A percentile compares a stretch with the other conserved stretches of the same genome.
Evolutionary conservation across 1,284 basidiomycete genomes (phyloP).

Genomic region (Ganoderma meredithae): DNA sequence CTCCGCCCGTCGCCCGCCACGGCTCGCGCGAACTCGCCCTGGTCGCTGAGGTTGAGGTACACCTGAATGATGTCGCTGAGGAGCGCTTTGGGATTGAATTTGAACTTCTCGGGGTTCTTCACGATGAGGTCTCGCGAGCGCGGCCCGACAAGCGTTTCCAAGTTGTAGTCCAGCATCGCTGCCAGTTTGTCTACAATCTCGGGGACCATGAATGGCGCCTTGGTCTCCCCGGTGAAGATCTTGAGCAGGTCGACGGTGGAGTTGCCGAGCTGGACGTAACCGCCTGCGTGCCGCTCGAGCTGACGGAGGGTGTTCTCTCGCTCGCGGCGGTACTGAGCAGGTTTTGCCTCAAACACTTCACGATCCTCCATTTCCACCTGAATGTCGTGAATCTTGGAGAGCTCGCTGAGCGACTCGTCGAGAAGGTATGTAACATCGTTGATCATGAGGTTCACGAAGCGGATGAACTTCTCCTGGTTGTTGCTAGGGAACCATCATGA

Average conservation of each 20-base stretch:
- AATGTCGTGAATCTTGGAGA: conserved; percentile 88
- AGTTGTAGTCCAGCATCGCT: conserved; percentile 97
- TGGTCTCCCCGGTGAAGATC: conserved; percentile 92
- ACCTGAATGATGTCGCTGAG: conserved; percentile 92
- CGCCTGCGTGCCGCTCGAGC: conserved; percentile 85
- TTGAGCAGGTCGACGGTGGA: conserved; percentile 91
- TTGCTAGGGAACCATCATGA: conserved; percentile 55
- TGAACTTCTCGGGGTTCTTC: conserved; percentile 87
- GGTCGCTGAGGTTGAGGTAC: conserved; percentile 88
- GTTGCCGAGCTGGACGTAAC: conserved; percentile 87
- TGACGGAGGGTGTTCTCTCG: conserved; percentile 80
- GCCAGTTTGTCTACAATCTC: conserved; percentile 97
- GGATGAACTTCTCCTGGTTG: conserved; percentile 86
- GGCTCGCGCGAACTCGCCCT: conserved; percentile 84
- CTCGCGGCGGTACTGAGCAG: conserved; percentile 84
- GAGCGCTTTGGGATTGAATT: conserved; percentile 87
- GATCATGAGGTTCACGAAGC: conserved; percentile 98
- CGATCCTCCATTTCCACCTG: conserved; percentile 86
- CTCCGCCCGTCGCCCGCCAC: conserved; percentile 94
- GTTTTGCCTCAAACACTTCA: conserved; percentile 69
- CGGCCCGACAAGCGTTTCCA: conserved; percentile 90
- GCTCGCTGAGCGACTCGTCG: conserved; percentile 93
- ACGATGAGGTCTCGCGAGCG: conserved; percentile 86
- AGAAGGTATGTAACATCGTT: conserved; percentile 99
- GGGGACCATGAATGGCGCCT: conserved; percentile 92